Base-by-base conservation (phyloP, 768 basidiomycete species). In the Boletus eberwhitei region DNA sequence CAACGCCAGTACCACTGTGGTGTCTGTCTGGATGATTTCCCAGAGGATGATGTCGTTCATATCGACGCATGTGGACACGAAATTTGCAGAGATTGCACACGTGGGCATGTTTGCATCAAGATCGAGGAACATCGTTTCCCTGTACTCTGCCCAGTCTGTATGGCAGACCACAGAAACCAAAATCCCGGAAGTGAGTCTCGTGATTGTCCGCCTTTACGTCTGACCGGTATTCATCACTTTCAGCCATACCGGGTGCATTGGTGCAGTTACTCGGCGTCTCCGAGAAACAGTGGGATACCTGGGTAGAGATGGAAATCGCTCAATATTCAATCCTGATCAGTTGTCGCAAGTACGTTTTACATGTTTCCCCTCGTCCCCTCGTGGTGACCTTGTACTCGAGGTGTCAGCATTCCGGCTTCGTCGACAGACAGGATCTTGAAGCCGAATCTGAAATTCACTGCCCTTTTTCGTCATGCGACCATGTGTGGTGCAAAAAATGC, bases 401-500 rank as follows among this genome's bases (percentile, higher is more conserved):
- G 59, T 86, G 85, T 65, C 64, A 73, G 1, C 64, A 74, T 42
- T 74, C 77, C 0, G 73, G 76, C n/a, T 79, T 78, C 41, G 76
- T 86, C 16, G 83, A 82, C 62, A 76, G 73, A 42, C 53, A 61
- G 1, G 81, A 84, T 50, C 75, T 79, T 47, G 70, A 74, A 21
- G 69, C 65, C 34, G 57, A 64, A 3, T 69, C 71, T 19, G 72
- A 77, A 39, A 65, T 86, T 12, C 60, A 63, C 17, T 87, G 86
- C 58, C 83, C 83, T 4, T 63, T 78, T 36, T 74, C 72, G 0
- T 60, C 62, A 4, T 87, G 85, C 53, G 64, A 71, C 5, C 71
- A 82, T 54, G 69, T 73, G 29, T 87, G 85, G 86, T 87, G 85
- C 66, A 84, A 77, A 68, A 66, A 63, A 19, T 87, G 86, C 63